Conservation (phyloP, 2,329 filamentous ascomycete species). For the Fusarium equiseti region DNA sequence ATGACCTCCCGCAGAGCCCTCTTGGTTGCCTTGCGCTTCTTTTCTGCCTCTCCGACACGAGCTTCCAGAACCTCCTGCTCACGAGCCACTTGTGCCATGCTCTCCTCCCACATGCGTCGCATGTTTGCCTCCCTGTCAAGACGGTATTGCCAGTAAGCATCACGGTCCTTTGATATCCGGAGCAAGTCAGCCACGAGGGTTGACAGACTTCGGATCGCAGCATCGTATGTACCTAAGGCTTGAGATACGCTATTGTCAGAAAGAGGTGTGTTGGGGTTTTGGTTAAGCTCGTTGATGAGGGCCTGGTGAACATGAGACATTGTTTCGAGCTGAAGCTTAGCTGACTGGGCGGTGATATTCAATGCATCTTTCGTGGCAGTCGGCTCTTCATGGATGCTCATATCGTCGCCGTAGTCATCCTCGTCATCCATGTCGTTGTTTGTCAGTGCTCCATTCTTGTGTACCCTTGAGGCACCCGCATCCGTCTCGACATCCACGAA, state of each 20-base stretch:
- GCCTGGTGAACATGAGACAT: slow-evolving; percentile 88
- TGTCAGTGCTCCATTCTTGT: slow-evolving; percentile 53
- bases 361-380: slow-evolving; percentile 90
- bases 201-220: slow-evolving; percentile 88
- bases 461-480: slow-evolving; percentile 55
- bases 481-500: slow-evolving; percentile 62
- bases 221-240: slow-evolving; percentile 87
- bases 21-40: slow-evolving; percentile 91
- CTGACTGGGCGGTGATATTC: slow-evolving; percentile 96
- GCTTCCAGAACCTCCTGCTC: slow-evolving; percentile 94
- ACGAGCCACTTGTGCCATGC: slow-evolving; percentile 94
- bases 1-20: slow-evolving; percentile 88
- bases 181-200: slow-evolving; percentile 86
- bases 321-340: slow-evolving; percentile 90
- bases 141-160: slow-evolving; percentile 96
- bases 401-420: slow-evolving; percentile 78
- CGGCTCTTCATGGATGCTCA: slow-evolving; percentile 79
- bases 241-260: slow-evolving; percentile 81
- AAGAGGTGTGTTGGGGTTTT: slow-evolving; percentile 78
- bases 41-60: slow-evolving; percentile 87
- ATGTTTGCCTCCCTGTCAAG: slow-evolving; percentile 92
- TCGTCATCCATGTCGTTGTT: slow-evolving; percentile 73
- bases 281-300: slow-evolving; percentile 74
- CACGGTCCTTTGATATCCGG: slow-evolving; percentile 92
- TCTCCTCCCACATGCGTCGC: slow-evolving; percentile 97